phyloP scores from a whole-genome alignment of 306 rosid genomes.

The Cyamopsis tetragonoloba region DNA sequence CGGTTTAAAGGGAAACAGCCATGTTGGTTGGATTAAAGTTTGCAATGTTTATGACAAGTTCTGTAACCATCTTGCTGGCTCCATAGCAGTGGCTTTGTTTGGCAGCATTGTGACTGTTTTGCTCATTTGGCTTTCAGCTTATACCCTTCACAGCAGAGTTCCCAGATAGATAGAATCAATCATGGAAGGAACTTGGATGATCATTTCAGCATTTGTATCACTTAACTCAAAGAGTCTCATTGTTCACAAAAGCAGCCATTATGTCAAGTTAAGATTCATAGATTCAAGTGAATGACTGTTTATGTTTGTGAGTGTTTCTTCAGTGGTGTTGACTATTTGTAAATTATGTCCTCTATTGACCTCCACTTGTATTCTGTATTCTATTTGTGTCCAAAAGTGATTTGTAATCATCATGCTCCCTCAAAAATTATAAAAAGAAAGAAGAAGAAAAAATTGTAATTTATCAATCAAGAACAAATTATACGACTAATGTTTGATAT shows the following conservation, averaged over 20 bases:
- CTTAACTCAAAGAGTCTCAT: slow-evolving; percentile 14
- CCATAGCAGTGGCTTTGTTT: slow-evolving; percentile 56
- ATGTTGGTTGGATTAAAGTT: slow-evolving; percentile 51
- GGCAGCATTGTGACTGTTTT: slow-evolving; percentile 49
- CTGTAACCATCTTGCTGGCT: slow-evolving; percentile 56
- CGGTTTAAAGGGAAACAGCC: slow-evolving; percentile 64
- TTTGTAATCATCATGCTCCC: not conserved
- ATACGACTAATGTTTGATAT: not conserved
- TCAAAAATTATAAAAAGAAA: not conserved
- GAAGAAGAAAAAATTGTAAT: not conserved
- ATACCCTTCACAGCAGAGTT: slow-evolving; percentile 43
- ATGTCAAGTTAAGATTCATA: not conserved
- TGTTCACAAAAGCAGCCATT: slow-evolving; percentile 8
- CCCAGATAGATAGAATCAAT: slow-evolving; percentile 69
- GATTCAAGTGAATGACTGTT: not conserved
- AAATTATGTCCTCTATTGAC: not conserved
- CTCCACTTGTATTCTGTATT: not conserved
- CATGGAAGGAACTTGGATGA: not conserved
- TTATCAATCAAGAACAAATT: not conserved
- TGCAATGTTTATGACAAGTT: slow-evolving; percentile 55
- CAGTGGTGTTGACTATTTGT: slow-evolving; percentile 12
- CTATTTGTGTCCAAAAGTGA: not conserved
- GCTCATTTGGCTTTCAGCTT: slow-evolving; percentile 64
- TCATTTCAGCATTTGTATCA: not conserved
- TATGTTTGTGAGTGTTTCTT: slow-evolving; percentile 4